Evolutionary conservation across 305 asterid genomes (phyloP).

Genomic region (Fraxinus paxiana): DNA sequence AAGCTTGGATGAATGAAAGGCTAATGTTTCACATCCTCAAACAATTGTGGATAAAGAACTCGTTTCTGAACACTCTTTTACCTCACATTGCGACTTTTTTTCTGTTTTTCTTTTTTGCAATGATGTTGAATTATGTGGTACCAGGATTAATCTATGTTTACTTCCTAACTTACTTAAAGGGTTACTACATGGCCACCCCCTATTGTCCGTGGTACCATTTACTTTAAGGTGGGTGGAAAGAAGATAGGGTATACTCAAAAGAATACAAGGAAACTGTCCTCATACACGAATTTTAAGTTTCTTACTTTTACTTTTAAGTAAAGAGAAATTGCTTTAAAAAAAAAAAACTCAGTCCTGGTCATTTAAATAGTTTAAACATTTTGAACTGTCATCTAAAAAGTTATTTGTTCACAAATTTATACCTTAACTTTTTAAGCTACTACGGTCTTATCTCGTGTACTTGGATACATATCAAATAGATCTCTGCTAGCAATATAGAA

Average conservation of each 20-base stretch:
- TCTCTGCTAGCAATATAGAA: background rate
- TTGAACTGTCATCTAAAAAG: background rate
- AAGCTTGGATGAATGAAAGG: slow-evolving; percentile 21
- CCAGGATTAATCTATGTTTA: too few relatives aligned
- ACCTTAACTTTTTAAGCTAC: background rate
- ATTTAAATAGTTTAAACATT: background rate
- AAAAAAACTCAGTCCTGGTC: background rate
- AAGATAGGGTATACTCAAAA: background rate
- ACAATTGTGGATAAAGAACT: too few relatives aligned
- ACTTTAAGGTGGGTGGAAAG: background rate
- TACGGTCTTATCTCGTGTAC: background rate
- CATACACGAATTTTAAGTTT: background rate
- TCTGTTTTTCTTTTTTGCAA: background rate
- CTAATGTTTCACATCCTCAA: slow-evolving; percentile 24
- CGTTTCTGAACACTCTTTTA: background rate
- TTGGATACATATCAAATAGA: background rate
- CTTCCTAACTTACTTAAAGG: too few relatives aligned
- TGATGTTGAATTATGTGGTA: background rate
- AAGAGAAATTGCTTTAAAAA: background rate
- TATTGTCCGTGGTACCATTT: background rate
- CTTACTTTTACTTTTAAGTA: background rate
- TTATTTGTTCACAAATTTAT: background rate
- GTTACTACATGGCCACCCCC: too few relatives aligned
- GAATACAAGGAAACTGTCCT: background rate
- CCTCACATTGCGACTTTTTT: background rate